Base-by-base conservation (phyloP, 2,329 filamentous ascomycete genomes). In the Berkeleyomyces rouxiae region DNA sequence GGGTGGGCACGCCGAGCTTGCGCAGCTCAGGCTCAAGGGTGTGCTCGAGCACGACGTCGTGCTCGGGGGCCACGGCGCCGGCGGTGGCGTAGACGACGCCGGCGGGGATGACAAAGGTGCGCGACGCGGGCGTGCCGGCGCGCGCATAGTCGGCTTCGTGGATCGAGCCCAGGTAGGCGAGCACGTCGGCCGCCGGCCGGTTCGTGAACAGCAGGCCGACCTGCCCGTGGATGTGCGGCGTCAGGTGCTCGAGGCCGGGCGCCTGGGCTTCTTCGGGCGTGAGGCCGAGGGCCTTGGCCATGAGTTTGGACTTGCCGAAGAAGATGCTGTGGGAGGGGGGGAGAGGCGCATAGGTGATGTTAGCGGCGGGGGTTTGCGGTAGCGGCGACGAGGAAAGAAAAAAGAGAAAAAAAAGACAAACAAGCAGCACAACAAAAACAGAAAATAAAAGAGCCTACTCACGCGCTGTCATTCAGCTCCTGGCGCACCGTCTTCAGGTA, bases 261-360 rank as follows among this genome's bases (percentile, higher is more conserved):
- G 89, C 87, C 74, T 88, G 82, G 75, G 91, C 89, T 70, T 89
- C 87, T 70, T 88, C 86, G 68, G 84, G 80, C 61, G 79, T 85
- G 67, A 82, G 82, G 71, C 93, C 93, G 36, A 99, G 86, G 63
- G 93, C 91, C 76, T 93, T 92, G 69, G 88, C 85, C 90, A 97
- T 97, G 74, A 99, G 91, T 77, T 97, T 97, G 65, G 92, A 97
- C 79, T 97, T 99, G 77, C 92, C 93, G 76, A 96, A 97, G 83
- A 97, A 97, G 73, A 99, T 79, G 69, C 91, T 93, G 7, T 49
- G 13, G 39, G 55, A 64, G 42, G 13, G 51, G 62, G 47, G 16
- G 33, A 57, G 49, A 23, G n/a, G 23, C 53, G 7, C 11, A 43
- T 23, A 39, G 39, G 57, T 16, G 13, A 59, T 36, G 39, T 33